A percentile compares a stretch with the other conserved stretches of the same genome.
phyloP scores from a whole-genome alignment of 1,284 basidiomycete species.

The Ustilago sp. region DNA sequence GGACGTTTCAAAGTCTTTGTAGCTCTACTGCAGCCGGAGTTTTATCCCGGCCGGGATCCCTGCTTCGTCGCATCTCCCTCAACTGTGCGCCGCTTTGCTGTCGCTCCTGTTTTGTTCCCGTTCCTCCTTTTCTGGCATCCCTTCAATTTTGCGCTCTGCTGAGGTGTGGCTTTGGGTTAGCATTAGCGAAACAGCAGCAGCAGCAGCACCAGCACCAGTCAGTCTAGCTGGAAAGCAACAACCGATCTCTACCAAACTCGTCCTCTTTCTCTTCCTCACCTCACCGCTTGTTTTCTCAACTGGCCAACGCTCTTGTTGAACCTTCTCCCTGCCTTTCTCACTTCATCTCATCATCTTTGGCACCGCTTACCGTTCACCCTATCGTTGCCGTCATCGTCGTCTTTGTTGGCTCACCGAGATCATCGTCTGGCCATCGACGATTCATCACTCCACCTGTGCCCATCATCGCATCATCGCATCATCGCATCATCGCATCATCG shows the following conservation, averaged over 20 bases:
- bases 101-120: background rate
- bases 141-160: background rate
- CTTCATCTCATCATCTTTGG: background rate
- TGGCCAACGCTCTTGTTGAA: slow-evolving; percentile 7
- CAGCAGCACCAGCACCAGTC: background rate
- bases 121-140: background rate
- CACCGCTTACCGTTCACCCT: background rate
- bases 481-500: too few relatives aligned
- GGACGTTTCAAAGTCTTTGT: too few relatives aligned
- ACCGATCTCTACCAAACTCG: slow-evolving; percentile 1
- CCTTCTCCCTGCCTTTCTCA: slow-evolving; percentile 1
- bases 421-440: slow-evolving; percentile 25
- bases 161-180: background rate
- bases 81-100: background rate
- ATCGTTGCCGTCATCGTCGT: background rate
- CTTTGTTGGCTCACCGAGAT: background rate
- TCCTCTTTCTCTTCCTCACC: slow-evolving; percentile 11
- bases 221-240: slow-evolving; percentile 1
- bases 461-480: background rate
- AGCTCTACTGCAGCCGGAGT: too few relatives aligned
- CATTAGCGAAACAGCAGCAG: background rate
- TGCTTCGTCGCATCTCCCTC: too few relatives aligned
- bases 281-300: slow-evolving; percentile 11
- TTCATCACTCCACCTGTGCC: background rate
- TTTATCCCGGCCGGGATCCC: too few relatives aligned